These are phyloP conservation scores for Annona squamosa DNA, from an alignment of 164 flowering plant genomes.

Conservation along the genomic window DNA sequence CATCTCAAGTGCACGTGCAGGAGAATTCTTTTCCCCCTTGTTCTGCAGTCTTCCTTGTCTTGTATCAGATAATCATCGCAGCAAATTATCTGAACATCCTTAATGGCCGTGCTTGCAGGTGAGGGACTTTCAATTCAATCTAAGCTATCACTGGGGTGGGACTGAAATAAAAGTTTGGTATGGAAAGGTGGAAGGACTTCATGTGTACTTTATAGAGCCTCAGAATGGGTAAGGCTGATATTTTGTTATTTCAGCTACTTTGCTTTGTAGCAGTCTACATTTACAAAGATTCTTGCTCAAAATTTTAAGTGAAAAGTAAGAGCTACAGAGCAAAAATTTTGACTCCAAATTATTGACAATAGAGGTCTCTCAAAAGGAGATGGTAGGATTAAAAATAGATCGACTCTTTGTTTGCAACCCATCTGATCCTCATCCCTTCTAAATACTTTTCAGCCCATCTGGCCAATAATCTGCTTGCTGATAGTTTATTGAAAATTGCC, in stretches of 20 bases:
- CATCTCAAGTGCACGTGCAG: too few species aligned
- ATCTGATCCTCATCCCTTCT: neutral
- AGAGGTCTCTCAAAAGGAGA: neutral
- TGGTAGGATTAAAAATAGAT: too few species aligned
- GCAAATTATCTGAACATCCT: neutral
- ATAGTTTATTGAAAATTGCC: neutral
- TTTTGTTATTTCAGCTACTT: slow-evolving; percentile 1
- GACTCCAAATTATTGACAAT: neutral
- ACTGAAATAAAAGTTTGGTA: slow-evolving; percentile 91
- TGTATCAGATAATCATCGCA: neutral
- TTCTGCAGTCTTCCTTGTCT: too few species aligned
- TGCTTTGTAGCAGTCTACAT: neutral
- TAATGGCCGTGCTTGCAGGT: slow-evolving; percentile 36
- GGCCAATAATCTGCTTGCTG: neutral
- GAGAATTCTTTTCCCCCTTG: too few species aligned
- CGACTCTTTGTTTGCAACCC: neutral
- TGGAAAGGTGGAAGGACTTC: slow-evolving; percentile 89
- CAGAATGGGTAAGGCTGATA: slow-evolving; percentile 71
- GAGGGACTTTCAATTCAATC: slow-evolving; percentile 53
- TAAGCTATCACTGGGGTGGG: slow-evolving; percentile 70
- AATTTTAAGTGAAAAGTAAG: neutral
- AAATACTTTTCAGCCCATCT: neutral
- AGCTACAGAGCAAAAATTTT: neutral
- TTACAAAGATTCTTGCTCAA: neutral
- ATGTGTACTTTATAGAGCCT: slow-evolving; percentile 94